phyloP scores from a whole-genome alignment of 768 basidiomycete species.

The Lactifluus rugatus region DNA sequence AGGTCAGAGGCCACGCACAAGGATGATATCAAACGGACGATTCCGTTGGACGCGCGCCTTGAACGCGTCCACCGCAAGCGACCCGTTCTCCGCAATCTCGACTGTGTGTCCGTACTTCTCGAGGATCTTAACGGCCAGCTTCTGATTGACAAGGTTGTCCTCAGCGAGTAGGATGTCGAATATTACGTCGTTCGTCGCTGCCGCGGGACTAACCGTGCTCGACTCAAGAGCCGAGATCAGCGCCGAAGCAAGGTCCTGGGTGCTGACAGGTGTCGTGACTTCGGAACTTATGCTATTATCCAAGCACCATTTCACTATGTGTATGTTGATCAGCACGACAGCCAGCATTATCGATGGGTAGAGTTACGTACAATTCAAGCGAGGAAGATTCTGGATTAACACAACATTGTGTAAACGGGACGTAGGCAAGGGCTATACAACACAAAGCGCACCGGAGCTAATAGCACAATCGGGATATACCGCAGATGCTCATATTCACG shows the following conservation, averaged over 20 bases:
- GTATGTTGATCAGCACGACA: slow-evolving; percentile 3
- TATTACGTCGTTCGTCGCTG: slow-evolving; percentile 73
- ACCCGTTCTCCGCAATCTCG: slow-evolving; percentile 96
- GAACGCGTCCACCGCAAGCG: slow-evolving; percentile 86
- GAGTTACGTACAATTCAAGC: slow-evolving; percentile 54
- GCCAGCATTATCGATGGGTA: slow-evolving; percentile 5
- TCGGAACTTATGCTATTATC: slow-evolving; percentile 96
- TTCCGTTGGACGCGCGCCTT: slow-evolving; percentile 61
- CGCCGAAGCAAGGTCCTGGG: slow-evolving; percentile 85
- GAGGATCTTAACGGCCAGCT: slow-evolving; percentile 90
- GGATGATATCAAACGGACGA: slow-evolving; percentile 83
- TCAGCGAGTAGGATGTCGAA: slow-evolving; percentile 95
- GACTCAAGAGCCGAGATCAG: slow-evolving; percentile 91
- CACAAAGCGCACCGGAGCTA: slow-evolving; percentile 47
- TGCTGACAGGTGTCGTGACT: slow-evolving; percentile 80
- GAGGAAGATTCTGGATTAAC: slow-evolving; percentile 42
- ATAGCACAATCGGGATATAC: slow-evolving; percentile 91
- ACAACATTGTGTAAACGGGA: background rate
- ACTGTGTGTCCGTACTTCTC: slow-evolving; percentile 94
- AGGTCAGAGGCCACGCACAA: slow-evolving; percentile 42
- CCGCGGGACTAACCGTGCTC: slow-evolving; percentile 83
- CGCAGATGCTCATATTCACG: slow-evolving; percentile 90
- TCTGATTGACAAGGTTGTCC: slow-evolving; percentile 94
- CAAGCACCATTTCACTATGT: slow-evolving; percentile 84
- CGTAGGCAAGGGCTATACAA: background rate